Percentiles rank a stretch among this genome's conserved stretches.
These are phyloP conservation scores for Evernia prunastri DNA, from an alignment of 495 filamentous ascomycete genomes.

Conservation along the genomic window DNA sequence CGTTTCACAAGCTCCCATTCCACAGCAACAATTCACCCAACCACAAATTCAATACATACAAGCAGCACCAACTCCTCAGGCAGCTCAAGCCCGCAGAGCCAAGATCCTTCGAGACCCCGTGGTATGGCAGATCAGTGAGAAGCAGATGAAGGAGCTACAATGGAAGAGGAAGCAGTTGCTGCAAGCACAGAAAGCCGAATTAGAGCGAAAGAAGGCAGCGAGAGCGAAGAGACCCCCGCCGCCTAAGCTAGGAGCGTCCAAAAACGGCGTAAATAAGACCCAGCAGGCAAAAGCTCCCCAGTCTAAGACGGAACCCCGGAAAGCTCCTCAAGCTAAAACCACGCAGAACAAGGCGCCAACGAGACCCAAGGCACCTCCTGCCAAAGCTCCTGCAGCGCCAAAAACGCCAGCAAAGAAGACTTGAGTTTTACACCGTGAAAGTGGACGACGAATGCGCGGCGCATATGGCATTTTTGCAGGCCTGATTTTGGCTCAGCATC, in stretches of 20 bases:
- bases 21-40: conserved; percentile 23
- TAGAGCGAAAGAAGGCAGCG: conserved; percentile 20
- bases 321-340: conserved; percentile 12
- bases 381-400: conserved; percentile 11
- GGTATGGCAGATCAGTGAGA: conserved; percentile 25
- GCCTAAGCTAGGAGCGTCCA: conserved; percentile 23
- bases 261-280: conserved; percentile 16
- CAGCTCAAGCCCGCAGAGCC: conserved; percentile 20
- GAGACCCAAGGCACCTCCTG: conserved; percentile 15
- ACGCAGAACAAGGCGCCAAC: conserved; percentile 17
- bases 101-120: conserved; percentile 22
- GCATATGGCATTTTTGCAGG: background rate
- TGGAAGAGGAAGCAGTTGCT: conserved; percentile 25
- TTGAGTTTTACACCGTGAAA: background rate
- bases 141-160: conserved; percentile 24
- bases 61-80: conserved; percentile 23
- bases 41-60: conserved; percentile 26
- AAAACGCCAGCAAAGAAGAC: conserved; percentile 13
- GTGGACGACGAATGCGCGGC: background rate
- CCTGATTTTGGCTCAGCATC: background rate
- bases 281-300: conserved; percentile 14
- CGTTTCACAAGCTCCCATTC: conserved; percentile 18
- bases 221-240: conserved; percentile 22
- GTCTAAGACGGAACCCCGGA: conserved; percentile 6
- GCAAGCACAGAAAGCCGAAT: conserved; percentile 23